Evolutionary conservation across 2,329 filamentous ascomycete species (phyloP), one percentile per base, ranked within the genome.

Genomic region (Fusarium keratoplasticum): DNA sequence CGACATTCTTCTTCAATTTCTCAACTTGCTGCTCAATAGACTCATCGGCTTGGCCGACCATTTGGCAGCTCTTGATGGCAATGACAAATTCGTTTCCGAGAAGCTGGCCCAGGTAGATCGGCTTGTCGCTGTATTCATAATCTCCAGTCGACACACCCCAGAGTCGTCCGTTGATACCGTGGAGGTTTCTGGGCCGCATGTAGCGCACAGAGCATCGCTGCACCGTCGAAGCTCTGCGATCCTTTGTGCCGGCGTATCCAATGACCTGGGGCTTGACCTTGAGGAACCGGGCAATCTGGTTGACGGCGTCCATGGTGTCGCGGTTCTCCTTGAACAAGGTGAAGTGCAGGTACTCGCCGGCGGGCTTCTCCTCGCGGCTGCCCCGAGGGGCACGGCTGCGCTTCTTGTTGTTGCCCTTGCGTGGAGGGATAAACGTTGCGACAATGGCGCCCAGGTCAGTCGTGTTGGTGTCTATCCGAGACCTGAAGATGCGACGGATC

Each of bases 291-390:
- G 92, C 90, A 44, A 98, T 88, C 78, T 93, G 94, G 62, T 90
- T 92, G 62, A 97, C 87, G 0, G 94, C 92, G 77, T 98, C 95
- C 94, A 98, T 97, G 1, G 95, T 98, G 80, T 98, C 95, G 80
- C 96, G 95, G 84, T 98, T 98, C 84, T 98, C 95, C 84, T 98
- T 98, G 89, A 96, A 97, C 61, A 98, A 87, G 0, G 94, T 96
- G 81, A 98, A 97, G 82, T 98, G 95, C 16, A 98, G 85, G 81
- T 94, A 96, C 58, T 95, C 92, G 20, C 93, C 94, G 88, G 82
- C 70, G 67, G 81, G 81, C 70, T 83, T 81, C 67, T 82, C 80
- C 4, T 80, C 78, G 13, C 69, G 73, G 18, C 66, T 72, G n/a
- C 73, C 73, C 16, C 76, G 76, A 22, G 73, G 73, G 11, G 78